Conservation (phyloP, 768 basidiomycete species). For the Termitomyces eurrhizus region DNA sequence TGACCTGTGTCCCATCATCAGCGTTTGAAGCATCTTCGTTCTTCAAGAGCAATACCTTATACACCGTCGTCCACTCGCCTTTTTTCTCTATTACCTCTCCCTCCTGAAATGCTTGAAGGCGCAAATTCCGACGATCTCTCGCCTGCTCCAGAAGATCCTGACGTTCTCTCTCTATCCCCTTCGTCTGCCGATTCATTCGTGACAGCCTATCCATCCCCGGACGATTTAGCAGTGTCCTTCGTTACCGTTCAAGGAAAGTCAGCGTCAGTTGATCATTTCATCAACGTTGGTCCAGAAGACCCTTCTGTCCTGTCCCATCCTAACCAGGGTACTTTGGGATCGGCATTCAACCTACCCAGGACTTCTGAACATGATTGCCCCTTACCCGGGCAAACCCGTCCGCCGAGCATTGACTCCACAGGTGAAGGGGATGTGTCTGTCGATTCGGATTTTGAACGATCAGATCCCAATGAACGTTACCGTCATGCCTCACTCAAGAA, state of each 20-base stretch:
- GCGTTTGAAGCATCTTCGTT: background rate
- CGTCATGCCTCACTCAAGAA: conserved; percentile 50
- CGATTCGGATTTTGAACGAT: conserved; percentile 54
- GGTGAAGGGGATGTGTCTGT: conserved; percentile 38
- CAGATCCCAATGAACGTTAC: conserved; percentile 41
- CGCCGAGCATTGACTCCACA: conserved; percentile 50
- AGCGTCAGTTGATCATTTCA: conserved; percentile 75
- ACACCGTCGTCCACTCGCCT: background rate
- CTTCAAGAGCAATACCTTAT: background rate
- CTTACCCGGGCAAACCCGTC: conserved; percentile 44
- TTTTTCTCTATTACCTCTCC: background rate
- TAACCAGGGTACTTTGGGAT: conserved; percentile 32
- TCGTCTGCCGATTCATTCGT: conserved; percentile 40
- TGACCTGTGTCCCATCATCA: conserved; percentile 1
- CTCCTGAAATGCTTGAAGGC: background rate
- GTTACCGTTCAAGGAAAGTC: conserved; percentile 49
- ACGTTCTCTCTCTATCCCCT: conserved; percentile 22
- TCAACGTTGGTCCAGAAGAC: conserved; percentile 37
- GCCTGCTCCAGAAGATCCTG: conserved; percentile 5
- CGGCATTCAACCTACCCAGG: conserved; percentile 30
- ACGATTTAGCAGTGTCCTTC: conserved; percentile 22
- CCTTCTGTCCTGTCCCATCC: conserved; percentile 30
- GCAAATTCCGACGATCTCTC: background rate
- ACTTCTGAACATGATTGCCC: conserved; percentile 21
- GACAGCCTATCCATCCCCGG: conserved; percentile 39